Conservation (phyloP, 2,329 filamentous ascomycete genomes). For the Neophaeococcomyces aloes region DNA sequence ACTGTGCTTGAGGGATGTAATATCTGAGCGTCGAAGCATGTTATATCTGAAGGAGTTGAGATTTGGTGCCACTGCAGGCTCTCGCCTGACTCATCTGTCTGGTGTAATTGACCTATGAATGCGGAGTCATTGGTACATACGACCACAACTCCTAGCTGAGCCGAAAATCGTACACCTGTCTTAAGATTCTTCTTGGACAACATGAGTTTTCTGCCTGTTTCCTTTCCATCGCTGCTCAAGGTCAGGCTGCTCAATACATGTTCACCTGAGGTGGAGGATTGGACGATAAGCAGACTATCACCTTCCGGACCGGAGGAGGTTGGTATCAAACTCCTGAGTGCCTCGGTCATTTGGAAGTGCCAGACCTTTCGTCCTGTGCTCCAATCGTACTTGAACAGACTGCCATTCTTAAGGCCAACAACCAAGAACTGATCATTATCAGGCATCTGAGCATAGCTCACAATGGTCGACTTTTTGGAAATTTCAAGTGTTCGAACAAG, state of each 20-base stretch:
- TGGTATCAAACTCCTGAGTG: constrained; percentile 4
- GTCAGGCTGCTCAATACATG: constrained; percentile 3
- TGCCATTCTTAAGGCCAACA: constrained; percentile 41
- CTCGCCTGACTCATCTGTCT: constrained; percentile 24
- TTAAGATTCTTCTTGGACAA: constrained; percentile 1
- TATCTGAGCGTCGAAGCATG: constrained; percentile 46
- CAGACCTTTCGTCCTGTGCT: constrained; percentile 28
- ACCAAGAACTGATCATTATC: constrained; percentile 40
- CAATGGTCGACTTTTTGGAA: constrained; percentile 36
- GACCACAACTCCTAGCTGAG: constrained; percentile 27
- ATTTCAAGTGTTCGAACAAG: constrained; percentile 61
- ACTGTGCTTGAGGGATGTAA: constrained; percentile 7
- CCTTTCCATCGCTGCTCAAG: neutral
- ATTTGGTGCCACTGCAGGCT: constrained; percentile 44
- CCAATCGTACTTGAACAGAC: constrained; percentile 51
- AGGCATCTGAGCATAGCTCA: constrained; percentile 33
- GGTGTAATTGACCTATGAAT: constrained; percentile 47
- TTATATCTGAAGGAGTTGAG: constrained; percentile 50
- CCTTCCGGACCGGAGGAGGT: constrained; percentile 1
- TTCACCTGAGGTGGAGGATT: neutral
- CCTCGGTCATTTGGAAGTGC: constrained; percentile 1
- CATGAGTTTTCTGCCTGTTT: neutral
- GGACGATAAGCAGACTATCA: constrained; percentile 4
- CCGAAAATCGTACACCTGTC: constrained; percentile 10
- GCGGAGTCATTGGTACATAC: constrained; percentile 37